phyloP scores from a whole-genome alignment of 78 protist species.

The Creolimax fragrantissima region DNA sequence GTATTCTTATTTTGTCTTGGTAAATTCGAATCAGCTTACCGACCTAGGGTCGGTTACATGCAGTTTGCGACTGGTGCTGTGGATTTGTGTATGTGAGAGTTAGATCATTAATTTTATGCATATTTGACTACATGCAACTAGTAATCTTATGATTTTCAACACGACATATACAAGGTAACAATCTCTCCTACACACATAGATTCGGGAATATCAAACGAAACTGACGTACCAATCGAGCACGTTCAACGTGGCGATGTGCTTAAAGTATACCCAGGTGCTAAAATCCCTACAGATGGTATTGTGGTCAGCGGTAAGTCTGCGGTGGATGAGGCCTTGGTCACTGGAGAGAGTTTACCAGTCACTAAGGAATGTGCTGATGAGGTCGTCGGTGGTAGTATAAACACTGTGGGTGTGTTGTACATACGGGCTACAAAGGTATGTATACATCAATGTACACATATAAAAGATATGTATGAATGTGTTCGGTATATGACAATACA shows the following conservation, averaged over 20 bases:
- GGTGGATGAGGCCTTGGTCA: constrained; percentile 83
- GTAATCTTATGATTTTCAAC: too few species aligned
- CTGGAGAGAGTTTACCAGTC: constrained; percentile 84
- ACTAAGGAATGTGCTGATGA: constrained; percentile 41
- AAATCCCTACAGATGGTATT: constrained; percentile 5
- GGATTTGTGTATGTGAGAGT: too few species aligned
- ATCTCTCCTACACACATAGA: too few species aligned
- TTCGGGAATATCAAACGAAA: too few species aligned
- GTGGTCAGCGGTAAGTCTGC: constrained; percentile 10
- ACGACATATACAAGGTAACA: too few species aligned
- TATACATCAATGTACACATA: neutral
- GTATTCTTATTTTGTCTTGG: neutral
- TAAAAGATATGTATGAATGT: neutral
- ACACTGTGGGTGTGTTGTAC: constrained; percentile 46
- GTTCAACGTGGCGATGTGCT: constrained; percentile 64
- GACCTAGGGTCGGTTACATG: too few species aligned
- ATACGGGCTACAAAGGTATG: constrained; percentile 37
- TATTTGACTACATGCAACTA: too few species aligned
- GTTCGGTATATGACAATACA: too few species aligned
- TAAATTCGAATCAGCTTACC: too few species aligned
- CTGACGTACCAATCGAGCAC: neutral
- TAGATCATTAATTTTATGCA: too few species aligned
- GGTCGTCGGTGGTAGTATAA: constrained; percentile 84
- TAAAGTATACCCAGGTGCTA: constrained; percentile 52
- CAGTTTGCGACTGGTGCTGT: too few species aligned